Conservation (phyloP, 306 rosid species). For the Sindora glabra region DNA sequence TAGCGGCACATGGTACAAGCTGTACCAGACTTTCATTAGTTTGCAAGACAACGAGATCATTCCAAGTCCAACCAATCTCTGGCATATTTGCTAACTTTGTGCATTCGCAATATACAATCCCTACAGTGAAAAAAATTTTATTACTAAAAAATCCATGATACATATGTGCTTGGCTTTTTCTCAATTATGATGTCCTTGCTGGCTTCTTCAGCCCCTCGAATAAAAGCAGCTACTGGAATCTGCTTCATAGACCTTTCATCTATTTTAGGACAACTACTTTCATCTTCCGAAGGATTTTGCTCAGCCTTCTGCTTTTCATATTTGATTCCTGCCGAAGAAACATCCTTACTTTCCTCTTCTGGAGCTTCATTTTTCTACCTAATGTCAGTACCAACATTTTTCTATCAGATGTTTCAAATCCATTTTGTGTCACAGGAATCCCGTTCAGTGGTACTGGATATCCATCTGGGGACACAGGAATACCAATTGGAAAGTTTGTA, state of each 20-base stretch:
- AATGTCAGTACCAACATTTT: too few species aligned
- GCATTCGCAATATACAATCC: slow-evolving; percentile 11
- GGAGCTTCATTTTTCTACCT: too few species aligned
- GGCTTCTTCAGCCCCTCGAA: slow-evolving; percentile 24
- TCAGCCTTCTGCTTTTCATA: slow-evolving; percentile 38
- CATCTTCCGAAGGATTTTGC: slow-evolving; percentile 34
- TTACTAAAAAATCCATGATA: slow-evolving; percentile 1
- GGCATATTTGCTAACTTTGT: background rate
- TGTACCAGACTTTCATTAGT: slow-evolving; percentile 18
- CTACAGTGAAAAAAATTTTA: slow-evolving; percentile 4
- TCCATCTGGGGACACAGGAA: slow-evolving; percentile 48
- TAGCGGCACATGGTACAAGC: slow-evolving; percentile 11
- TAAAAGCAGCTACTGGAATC: slow-evolving; percentile 18
- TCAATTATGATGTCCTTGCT: slow-evolving; percentile 24
- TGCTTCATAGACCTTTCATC: slow-evolving; percentile 42
- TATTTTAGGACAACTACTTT: slow-evolving; percentile 9
- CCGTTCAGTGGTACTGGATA: slow-evolving; percentile 40
- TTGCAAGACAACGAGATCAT: slow-evolving; percentile 11
- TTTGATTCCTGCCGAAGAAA: slow-evolving; percentile 21
- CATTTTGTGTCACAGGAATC: slow-evolving; percentile 45
- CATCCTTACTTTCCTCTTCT: slow-evolving; percentile 28
- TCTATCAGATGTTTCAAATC: slow-evolving; percentile 41
- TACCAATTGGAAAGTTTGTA: slow-evolving; percentile 35
- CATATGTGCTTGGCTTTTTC: slow-evolving; percentile 48
- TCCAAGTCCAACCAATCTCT: background rate